Conservation (phyloP, 805 yeast genomes). For the Danielia reshetovae region DNA sequence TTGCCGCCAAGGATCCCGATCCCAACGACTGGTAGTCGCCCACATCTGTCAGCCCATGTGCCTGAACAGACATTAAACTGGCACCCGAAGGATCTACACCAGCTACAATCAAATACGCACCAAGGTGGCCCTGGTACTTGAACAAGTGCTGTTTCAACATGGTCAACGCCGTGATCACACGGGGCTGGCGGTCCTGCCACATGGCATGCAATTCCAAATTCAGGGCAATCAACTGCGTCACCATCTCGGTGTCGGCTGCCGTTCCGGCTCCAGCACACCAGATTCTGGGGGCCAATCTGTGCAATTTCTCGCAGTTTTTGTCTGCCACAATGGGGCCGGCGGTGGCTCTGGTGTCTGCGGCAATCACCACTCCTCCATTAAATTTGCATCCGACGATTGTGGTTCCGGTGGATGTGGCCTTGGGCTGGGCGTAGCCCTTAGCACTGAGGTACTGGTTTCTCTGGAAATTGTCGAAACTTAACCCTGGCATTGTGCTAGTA, state of each 20-base stretch:
- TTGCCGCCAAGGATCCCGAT: constrained; percentile 96
- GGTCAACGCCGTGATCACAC: constrained; percentile 91
- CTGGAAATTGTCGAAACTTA: constrained; percentile 89
- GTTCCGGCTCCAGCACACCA: constrained; percentile 99
- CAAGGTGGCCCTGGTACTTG: constrained; percentile 95
- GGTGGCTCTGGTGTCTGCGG: constrained; percentile 98
- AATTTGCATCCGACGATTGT: constrained; percentile 96
- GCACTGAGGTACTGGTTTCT: constrained; percentile 75
- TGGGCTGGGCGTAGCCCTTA: constrained; percentile 74
- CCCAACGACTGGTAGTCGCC: constrained; percentile 92
- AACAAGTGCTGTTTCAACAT: constrained; percentile 92
- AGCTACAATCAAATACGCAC: constrained; percentile 97
- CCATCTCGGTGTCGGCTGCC: constrained; percentile 99
- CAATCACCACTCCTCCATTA: constrained; percentile 92
- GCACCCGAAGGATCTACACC: constrained; percentile 97
- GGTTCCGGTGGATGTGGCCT: constrained; percentile 97
- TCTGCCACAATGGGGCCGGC: constrained; percentile 96
- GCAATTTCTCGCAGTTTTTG: constrained; percentile 94
- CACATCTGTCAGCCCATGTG: constrained; percentile 96
- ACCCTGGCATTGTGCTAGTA: constrained; percentile 75
- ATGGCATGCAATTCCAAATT: constrained; percentile 87
- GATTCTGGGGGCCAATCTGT: constrained; percentile 81
- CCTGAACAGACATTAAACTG: constrained; percentile 87
- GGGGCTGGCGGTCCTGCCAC: constrained; percentile 79
- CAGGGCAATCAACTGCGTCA: constrained; percentile 87